Base-by-base conservation (phyloP, 495 filamentous ascomycete species). In the Penicillium taxi region DNA sequence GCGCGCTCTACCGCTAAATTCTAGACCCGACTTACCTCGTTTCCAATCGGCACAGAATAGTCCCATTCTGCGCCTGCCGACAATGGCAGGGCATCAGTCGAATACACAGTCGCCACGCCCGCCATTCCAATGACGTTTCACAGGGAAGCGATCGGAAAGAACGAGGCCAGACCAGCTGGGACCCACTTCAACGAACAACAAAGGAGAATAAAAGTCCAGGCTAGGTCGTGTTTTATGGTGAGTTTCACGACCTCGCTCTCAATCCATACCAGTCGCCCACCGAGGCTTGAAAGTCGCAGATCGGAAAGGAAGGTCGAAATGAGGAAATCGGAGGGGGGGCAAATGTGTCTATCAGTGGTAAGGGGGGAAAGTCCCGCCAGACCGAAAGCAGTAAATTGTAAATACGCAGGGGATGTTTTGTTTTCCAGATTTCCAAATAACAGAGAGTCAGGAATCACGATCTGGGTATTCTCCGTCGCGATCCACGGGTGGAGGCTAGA, bases 91-190 rank as follows among this genome's bases (percentile, higher is more conserved):
- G 59, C 53, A 58, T 70, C 64, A 35, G 58, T 36, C 20, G 63
- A 55, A 50, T 61, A 66, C 23, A 59, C 61, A 19, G 66, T 64
- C 26, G 63, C 55, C 23, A 63, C 57, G 32, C 64, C 66, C 55
- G 62, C 64, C 66, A 70, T 70, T 46, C 60, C 66, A 58, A 46
- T 44, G 9, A 13, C 37, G 37, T 41, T 47, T 13, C 28, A 11
- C 29, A 29, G 32, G 28, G 22, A 30, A 31, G 27, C 39, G 16
- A 13, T 14, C 35, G 19, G 17, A 18, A 28, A 14, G 14, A 52
- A 45, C 32, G 52, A 59, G 53, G 55, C 59, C 63, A 67, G 61
- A 43, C 63, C 63, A 67, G 63, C 63, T 67, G 63, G 48, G 55
- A 47, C 55, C 56, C 36, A 37, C 24, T 42, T 52, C 14, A 42